Evolutionary conservation across 2,329 filamentous ascomycete species (phyloP).

Genomic region (Fusarium nodosum): DNA sequence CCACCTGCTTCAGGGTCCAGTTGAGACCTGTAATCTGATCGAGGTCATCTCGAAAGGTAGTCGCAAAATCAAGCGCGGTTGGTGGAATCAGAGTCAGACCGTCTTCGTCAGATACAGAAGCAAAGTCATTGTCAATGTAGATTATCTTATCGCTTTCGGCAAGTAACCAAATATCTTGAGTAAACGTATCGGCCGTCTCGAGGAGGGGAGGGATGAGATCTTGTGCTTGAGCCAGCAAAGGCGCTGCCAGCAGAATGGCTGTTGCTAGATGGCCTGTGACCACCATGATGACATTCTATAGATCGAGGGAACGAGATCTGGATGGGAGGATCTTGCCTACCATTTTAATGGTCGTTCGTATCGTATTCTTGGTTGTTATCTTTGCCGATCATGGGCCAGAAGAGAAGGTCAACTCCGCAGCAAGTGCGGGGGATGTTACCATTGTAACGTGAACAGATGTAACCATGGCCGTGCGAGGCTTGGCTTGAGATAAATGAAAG

Average conservation of each 20-base stretch:
- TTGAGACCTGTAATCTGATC: slow-evolving; percentile 8
- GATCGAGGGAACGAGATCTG: too few species aligned
- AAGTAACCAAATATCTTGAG: slow-evolving; percentile 7
- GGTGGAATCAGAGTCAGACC: slow-evolving; percentile 12
- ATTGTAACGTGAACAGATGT: slow-evolving; percentile 3
- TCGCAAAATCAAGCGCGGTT: slow-evolving; percentile 18
- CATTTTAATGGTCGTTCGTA: too few species aligned
- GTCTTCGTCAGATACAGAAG: not conserved
- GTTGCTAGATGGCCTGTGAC: not conserved
- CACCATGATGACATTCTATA: too few species aligned
- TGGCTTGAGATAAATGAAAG: too few species aligned
- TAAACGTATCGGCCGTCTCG: not conserved
- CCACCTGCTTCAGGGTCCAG: slow-evolving; percentile 17
- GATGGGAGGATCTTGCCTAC: too few species aligned
- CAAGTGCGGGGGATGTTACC: slow-evolving; percentile 8
- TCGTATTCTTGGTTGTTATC: too few species aligned
- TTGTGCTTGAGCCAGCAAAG: not conserved
- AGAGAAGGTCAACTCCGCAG: slow-evolving; percentile 1
- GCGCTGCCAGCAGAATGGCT: not conserved
- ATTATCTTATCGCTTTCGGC: slow-evolving; percentile 4
- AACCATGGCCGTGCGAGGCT: not conserved
- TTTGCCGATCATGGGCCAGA: slow-evolving; percentile 16
- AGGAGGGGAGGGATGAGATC: slow-evolving; percentile 16
- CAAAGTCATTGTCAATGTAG: slow-evolving; percentile 4
- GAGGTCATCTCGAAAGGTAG: slow-evolving; percentile 20